Base-by-base conservation (phyloP, 352 stramenopile species). In the Phytopythium montanum region DNA sequence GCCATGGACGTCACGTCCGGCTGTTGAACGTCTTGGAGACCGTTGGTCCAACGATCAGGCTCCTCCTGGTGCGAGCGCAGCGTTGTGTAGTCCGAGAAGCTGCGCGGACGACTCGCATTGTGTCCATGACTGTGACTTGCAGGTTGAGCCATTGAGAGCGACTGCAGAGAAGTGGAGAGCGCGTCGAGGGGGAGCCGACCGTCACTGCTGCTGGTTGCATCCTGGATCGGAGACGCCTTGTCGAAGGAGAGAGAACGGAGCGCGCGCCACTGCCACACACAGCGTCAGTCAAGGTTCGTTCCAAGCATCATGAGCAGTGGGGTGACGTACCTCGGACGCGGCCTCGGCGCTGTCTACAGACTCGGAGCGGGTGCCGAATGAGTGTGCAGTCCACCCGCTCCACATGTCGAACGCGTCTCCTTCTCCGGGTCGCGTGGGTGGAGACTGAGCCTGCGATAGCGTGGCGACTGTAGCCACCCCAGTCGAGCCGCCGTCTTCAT, bases 61-160 rank as follows among this genome's bases (percentile, higher is more conserved):
- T 70, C 55, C 26, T 68, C 61, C 26, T 34, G 36, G 25, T 64
- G 54, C 5, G 70, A 66, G 0, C 64, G 64, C 9, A 88, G 58
- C 9, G 68, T 71, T 59, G 76, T 73, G 56, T 90, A 92, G 57
- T 92, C 80, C 13, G 82, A 92, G 50, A 78, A 89, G 48, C 82
- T 92, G 9, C 80, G 76, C 16, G 76, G 76, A 6, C 79, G 66
- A 12, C 25, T 42, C 10, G 13, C n/a, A n/a, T 29, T 56, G 31
- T 42, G 12, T 7, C 10, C 21, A 23, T 18, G 21, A 6, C 31
- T 13, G 1, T 34, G 31, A 12, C 46, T 33, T 26, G 65, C 54
- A 19, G 63, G 48, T 12, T 21, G 62, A 25, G 34, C 45, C 26
- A 88, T 74, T 10, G 73, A 68, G 18, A 91, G 51, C 39, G 77